Conservation (phyloP, 805 yeast species). For the Saccharomycopsis fibuligera region DNA sequence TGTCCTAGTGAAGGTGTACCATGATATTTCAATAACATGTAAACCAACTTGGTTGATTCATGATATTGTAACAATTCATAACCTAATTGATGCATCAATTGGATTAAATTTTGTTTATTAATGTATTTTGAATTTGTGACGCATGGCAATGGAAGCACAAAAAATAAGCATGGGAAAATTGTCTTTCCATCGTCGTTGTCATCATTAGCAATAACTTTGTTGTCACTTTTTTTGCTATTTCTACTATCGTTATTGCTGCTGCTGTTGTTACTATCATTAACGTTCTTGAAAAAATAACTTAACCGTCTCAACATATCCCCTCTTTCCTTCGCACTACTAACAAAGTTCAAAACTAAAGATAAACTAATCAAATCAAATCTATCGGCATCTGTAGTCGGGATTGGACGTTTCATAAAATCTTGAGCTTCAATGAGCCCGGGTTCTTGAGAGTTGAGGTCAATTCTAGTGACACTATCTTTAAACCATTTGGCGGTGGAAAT, state of each 20-base stretch:
- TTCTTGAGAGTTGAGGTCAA: slow-evolving; percentile 78
- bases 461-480: slow-evolving; percentile 41
- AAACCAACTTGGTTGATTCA: slow-evolving; percentile 65
- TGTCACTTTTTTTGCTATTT: slow-evolving; percentile 1
- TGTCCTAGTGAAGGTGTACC: slow-evolving; percentile 24
- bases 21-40: slow-evolving; percentile 56
- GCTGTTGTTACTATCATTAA: not conserved
- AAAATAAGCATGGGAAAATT: slow-evolving; percentile 44
- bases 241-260: not conserved
- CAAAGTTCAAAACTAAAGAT: slow-evolving; percentile 84
- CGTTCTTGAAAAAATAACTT: slow-evolving; percentile 42
- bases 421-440: slow-evolving; percentile 59
- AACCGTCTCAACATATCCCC: slow-evolving; percentile 73
- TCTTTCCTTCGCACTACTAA: slow-evolving; percentile 60
- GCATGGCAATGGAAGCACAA: slow-evolving; percentile 89
- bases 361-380: slow-evolving; percentile 68
- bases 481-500: slow-evolving; percentile 58
- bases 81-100: slow-evolving; percentile 57
- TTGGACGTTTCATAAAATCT: slow-evolving; percentile 76
- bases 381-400: slow-evolving; percentile 41
- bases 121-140: slow-evolving; percentile 76
- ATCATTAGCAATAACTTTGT: not conserved
- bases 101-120: slow-evolving; percentile 36
- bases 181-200: not conserved
- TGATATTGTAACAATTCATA: slow-evolving; percentile 41